phyloP scores from a whole-genome alignment of 495 filamentous ascomycete genomes.

The Tuber calosporum region DNA sequence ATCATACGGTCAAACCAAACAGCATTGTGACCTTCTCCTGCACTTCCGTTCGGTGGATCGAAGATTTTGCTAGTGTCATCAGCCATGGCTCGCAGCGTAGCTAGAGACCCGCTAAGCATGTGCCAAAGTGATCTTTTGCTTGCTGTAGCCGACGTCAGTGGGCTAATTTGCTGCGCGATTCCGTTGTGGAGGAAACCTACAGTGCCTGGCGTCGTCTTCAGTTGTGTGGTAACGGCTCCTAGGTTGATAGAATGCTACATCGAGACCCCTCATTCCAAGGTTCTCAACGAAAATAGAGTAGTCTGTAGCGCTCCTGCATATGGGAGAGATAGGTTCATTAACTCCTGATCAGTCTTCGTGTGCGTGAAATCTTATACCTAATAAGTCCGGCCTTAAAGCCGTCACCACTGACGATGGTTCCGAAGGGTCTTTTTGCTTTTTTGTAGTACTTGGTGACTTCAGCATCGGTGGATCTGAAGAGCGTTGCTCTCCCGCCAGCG shows the following conservation, averaged over 20 bases:
- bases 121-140: conserved; percentile 76
- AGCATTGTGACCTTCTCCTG: conserved; percentile 58
- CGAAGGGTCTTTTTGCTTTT: conserved; percentile 66
- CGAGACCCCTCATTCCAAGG: conserved; percentile 76
- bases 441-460: conserved; percentile 78
- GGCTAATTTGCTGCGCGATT: neutral
- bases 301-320: conserved; percentile 71
- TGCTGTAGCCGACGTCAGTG: conserved; percentile 38
- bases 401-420: conserved; percentile 70
- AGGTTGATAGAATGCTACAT: conserved; percentile 84
- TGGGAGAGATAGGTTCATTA: neutral
- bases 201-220: conserved; percentile 76
- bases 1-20: conserved; percentile 76
- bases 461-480: conserved; percentile 80
- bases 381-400: conserved; percentile 73
- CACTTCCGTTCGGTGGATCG: conserved; percentile 53
- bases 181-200: conserved; percentile 15
- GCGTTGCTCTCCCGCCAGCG: conserved; percentile 76
- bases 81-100: conserved; percentile 62
- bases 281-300: conserved; percentile 77
- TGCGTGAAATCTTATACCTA: conserved; percentile 22
- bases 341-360: neutral
- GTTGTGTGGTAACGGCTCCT: conserved; percentile 84
- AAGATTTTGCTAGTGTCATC: conserved; percentile 63
- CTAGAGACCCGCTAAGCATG: conserved; percentile 77